A percentile compares a stretch with the other conserved stretches of the same genome.
Evolutionary conservation across 306 rosid species (phyloP).

Genomic region (Casuarina glauca): DNA sequence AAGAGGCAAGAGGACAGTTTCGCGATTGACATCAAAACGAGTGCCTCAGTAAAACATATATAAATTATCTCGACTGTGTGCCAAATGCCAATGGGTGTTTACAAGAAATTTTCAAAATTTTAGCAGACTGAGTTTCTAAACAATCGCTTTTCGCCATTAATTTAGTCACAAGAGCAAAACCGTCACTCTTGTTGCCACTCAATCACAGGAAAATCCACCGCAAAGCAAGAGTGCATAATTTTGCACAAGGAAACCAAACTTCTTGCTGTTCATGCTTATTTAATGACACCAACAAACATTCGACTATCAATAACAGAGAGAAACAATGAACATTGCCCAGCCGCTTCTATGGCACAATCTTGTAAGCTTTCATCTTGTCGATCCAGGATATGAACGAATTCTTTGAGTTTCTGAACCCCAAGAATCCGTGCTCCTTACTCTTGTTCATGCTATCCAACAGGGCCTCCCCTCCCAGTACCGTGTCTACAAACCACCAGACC

Average conservation of each 20-base stretch:
- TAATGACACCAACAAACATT: background rate
- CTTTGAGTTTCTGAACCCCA: constrained; percentile 71
- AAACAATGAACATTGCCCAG: background rate
- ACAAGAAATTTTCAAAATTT: background rate
- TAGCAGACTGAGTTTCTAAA: too few relatives aligned
- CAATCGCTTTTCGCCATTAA: background rate
- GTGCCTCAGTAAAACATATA: too few relatives aligned
- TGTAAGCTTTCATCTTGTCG: constrained; percentile 44
- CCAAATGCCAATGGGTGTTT: too few relatives aligned
- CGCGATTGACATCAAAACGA: too few relatives aligned
- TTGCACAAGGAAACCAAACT: background rate
- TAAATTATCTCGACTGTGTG: too few relatives aligned
- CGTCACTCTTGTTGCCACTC: background rate
- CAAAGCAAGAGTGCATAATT: background rate
- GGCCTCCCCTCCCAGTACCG: constrained; percentile 10
- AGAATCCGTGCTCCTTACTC: constrained; percentile 69
- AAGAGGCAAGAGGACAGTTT: too few relatives aligned
- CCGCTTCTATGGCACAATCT: constrained; percentile 11
- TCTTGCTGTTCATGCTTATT: background rate
- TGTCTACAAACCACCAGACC: constrained; percentile 59
- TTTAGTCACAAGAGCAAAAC: background rate
- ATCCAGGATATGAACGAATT: constrained; percentile 60
- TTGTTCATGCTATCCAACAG: constrained; percentile 55
- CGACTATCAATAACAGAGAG: background rate
- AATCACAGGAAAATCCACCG: background rate